phyloP scores from a whole-genome alignment of 805 yeast species.

The Barnettozyma pratensis region DNA sequence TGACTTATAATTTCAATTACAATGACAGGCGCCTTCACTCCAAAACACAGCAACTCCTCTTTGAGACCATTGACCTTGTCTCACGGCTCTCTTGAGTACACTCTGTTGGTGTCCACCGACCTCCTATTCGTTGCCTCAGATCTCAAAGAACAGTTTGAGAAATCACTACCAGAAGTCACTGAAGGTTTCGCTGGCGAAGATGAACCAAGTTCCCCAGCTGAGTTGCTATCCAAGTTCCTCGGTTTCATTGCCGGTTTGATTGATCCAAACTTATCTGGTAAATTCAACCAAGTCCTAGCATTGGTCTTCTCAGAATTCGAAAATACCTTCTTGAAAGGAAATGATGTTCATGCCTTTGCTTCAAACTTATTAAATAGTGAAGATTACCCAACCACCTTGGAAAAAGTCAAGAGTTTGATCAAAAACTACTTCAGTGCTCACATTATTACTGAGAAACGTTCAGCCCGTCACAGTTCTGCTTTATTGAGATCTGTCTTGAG shows the following conservation, averaged over 20 bases:
- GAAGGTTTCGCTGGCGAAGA: conserved; percentile 82
- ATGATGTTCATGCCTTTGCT: conserved; percentile 87
- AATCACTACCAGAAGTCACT: conserved; percentile 68
- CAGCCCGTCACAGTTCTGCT: conserved; percentile 45
- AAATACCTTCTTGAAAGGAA: conserved; percentile 64
- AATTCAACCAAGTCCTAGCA: conserved; percentile 63
- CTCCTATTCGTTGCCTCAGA: conserved; percentile 78
- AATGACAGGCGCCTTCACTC: conserved; percentile 26
- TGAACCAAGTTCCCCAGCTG: conserved; percentile 84
- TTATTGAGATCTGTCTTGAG: conserved; percentile 60
- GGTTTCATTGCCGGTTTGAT: conserved; percentile 59
- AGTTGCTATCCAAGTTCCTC: conserved; percentile 76
- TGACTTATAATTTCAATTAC: background rate
- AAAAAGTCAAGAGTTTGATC: conserved; percentile 69
- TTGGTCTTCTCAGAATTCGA: conserved; percentile 80
- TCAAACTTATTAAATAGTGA: conserved; percentile 55
- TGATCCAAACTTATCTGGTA: conserved; percentile 42
- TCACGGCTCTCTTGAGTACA: conserved; percentile 86
- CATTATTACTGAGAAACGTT: conserved; percentile 43
- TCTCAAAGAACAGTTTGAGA: conserved; percentile 78
- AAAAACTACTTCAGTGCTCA: conserved; percentile 66
- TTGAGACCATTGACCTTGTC: conserved; percentile 77
- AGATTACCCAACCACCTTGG: conserved; percentile 56
- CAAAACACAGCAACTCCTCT: conserved; percentile 30
- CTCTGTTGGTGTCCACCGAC: conserved; percentile 79